Base-by-base conservation (phyloP, 371 early-diverging fungal species). In the Rhizopus arrhizus region DNA sequence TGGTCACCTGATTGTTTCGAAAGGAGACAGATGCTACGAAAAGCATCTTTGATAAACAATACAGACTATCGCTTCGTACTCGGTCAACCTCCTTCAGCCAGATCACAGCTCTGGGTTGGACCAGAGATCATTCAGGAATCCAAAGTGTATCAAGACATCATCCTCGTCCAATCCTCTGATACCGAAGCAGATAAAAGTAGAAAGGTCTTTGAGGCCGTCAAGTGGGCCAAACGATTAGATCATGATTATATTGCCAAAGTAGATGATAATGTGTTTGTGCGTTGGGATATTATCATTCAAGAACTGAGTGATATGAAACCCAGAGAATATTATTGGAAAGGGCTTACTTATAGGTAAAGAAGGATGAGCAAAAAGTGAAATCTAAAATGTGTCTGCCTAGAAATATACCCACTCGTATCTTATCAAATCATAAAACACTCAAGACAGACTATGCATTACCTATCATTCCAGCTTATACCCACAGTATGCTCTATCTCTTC, bases 231-330 rank as follows among this genome's bases (percentile, higher is more conserved):
- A 33, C 56, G 68, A 22, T 66, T 72, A 55, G 60, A 75, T 12
- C 54, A 60, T 13, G 82, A 86, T 48, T 85, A 80, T 32, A 58
- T 86, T 13, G 65, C 83, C 53, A 86, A 86, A 62, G 80, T 85
- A 3, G 75, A 84, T 36, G 85, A 86, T 40, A 74, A 85, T 51
- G 77, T 85, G 13, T 86, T 86, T 71, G 81, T 82, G 12, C 66
- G 84, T 9, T 84, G 83, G 83, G 85, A 86, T 59, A 68, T 53
- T 4, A 68, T 86, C 12, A 41, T 67, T 3, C 36, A 57, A 1
- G 87, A 86, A 53, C 33, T 56, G 32, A 32, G 12, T 5, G 28
- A 51, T 53, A 79, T 13, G 50, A 52, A 41, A 53, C 68, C 22
- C 43, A 63, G 63, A 12, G 66, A 28, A 8, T 60, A 75, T 46